A percentile compares a stretch with the other conserved stretches of the same genome.
phyloP scores from a whole-genome alignment of 257 asterid genomes.

The Pogostemon cablin region DNA sequence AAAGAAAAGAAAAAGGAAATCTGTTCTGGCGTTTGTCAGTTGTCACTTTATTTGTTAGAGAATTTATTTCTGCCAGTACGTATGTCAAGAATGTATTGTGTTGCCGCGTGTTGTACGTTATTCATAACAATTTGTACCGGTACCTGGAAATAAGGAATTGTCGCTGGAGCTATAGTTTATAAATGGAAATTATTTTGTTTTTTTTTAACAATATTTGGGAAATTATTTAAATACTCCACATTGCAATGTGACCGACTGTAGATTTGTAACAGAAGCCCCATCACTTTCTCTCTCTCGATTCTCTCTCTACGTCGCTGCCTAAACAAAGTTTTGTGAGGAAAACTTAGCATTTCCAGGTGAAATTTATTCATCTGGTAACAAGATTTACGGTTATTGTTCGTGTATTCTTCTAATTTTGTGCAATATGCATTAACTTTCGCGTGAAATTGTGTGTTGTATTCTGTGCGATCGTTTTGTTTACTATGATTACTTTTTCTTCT shows the following conservation, averaged over 20 bases:
- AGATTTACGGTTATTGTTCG: background rate
- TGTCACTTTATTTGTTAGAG: conserved; percentile 29
- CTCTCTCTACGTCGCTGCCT: conserved; percentile 25
- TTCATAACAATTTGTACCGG: conserved; percentile 12
- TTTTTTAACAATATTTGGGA: conserved; percentile 14
- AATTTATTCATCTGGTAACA: background rate
- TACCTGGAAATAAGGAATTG: conserved; percentile 22
- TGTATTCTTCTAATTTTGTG: conserved; percentile 2
- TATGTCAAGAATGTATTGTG: background rate
- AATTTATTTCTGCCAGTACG: conserved; percentile 19
- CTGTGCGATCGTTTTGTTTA: conserved; percentile 25
- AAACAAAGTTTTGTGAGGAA: conserved; percentile 13
- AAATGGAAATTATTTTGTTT: background rate
- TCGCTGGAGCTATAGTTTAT: conserved; percentile 6
- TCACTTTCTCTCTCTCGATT: conserved; percentile 35
- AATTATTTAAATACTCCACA: conserved; percentile 13
- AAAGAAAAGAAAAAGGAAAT: background rate
- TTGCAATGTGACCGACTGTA: conserved; percentile 30
- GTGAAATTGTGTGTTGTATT: conserved; percentile 1
- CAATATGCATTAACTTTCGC: conserved; percentile 15
- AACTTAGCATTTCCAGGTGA: conserved; percentile 28
- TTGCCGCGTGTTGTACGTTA: background rate
- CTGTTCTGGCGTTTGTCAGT: conserved; percentile 29
- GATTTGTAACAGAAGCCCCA: conserved; percentile 21
- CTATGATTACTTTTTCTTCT: conserved; percentile 31